Evolutionary conservation across 163 green algal species (phyloP).

Genomic region (Scenedesmus sp.): DNA sequence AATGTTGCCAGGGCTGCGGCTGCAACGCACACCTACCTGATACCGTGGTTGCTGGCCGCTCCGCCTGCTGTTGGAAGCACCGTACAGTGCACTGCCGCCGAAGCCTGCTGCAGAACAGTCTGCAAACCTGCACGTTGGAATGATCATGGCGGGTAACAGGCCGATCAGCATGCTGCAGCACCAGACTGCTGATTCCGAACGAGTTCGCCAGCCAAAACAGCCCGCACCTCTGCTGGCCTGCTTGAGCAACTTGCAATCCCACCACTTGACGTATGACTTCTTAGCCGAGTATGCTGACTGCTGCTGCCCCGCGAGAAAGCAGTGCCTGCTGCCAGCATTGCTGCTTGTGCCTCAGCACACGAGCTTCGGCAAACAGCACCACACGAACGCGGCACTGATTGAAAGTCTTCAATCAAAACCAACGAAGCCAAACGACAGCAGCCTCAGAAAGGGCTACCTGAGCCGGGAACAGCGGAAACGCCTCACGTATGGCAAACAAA

Average conservation of each 20-base stretch:
- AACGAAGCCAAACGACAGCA: background rate
- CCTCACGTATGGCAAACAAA: background rate
- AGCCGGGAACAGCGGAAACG: background rate
- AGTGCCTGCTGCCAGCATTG: conserved; percentile 16
- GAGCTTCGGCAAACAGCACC: background rate
- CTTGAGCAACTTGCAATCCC: conserved; percentile 26
- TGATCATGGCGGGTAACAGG: background rate
- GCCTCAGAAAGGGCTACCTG: background rate
- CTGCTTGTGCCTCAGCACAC: background rate
- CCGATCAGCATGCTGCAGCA: background rate
- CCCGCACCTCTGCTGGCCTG: background rate
- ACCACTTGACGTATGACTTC: conserved; percentile 31
- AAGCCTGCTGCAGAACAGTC: background rate
- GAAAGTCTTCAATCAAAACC: background rate
- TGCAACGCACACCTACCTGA: background rate
- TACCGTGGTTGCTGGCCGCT: background rate
- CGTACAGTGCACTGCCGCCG: conserved; percentile 1
- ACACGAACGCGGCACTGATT: background rate
- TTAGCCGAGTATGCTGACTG: background rate
- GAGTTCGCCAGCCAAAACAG: background rate
- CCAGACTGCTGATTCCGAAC: background rate
- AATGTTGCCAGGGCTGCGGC: background rate
- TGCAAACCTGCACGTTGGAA: background rate
- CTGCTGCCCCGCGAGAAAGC: background rate
- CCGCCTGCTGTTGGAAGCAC: conserved; percentile 41